Conservation (phyloP, 129 eudicot species). For the Apium graveolens region DNA sequence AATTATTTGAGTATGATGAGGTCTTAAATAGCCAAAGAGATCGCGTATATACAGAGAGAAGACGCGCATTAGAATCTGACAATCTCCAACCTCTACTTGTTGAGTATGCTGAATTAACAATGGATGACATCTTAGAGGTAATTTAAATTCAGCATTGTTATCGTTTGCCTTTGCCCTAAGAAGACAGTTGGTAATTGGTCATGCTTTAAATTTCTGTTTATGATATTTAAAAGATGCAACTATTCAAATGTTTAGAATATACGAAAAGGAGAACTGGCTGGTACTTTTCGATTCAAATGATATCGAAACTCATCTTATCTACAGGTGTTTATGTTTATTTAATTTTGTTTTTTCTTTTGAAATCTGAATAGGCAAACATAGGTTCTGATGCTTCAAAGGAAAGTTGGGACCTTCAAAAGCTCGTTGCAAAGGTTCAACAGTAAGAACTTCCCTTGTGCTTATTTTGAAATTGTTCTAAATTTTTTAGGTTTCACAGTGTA, state of each 20-base stretch:
- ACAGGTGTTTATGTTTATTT: background rate
- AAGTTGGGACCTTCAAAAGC: conserved; percentile 95
- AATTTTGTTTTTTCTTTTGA: background rate
- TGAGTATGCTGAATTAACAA: conserved; percentile 95
- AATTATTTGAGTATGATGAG: conserved; percentile 92
- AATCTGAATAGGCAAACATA: conserved; percentile 68
- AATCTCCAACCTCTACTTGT: conserved; percentile 75
- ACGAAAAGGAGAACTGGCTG: background rate
- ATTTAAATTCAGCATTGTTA: background rate
- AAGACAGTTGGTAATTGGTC: background rate
- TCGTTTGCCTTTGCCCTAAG: background rate
- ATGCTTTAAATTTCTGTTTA: background rate
- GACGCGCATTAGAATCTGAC: conserved; percentile 90
- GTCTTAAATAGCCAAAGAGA: conserved; percentile 99
- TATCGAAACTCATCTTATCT: background rate
- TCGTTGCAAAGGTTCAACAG: conserved; percentile 86
- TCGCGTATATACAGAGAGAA: conserved; percentile 92
- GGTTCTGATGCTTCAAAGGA: conserved; percentile 92
- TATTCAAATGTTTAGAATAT: background rate
- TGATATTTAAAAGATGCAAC: background rate
- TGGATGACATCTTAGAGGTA: conserved; percentile 99
- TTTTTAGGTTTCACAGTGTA: background rate
- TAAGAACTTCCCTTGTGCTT: conserved; percentile 27
- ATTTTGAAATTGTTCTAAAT: background rate
- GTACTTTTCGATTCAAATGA: background rate